phyloP scores from a whole-genome alignment of 169 alveolate species.

The Cryptosporidium parvum region DNA sequence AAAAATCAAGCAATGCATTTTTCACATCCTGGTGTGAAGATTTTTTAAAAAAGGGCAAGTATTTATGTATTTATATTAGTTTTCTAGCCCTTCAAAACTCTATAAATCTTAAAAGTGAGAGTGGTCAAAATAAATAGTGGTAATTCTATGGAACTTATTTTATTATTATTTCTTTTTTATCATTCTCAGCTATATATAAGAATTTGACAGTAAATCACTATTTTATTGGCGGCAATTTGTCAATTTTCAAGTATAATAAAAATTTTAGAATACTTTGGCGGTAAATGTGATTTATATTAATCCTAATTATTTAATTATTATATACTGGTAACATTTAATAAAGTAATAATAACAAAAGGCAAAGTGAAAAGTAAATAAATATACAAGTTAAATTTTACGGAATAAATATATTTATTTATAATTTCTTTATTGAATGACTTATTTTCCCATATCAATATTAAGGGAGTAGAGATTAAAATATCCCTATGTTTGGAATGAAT shows the following conservation, averaged over 20 bases:
- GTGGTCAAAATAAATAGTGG: background rate
- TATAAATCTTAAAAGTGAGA: background rate
- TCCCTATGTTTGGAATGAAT: background rate
- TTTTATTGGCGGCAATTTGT: background rate
- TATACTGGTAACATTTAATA: background rate
- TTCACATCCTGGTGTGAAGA: background rate
- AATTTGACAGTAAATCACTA: too few species aligned
- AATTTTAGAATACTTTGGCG: background rate
- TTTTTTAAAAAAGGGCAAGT: background rate
- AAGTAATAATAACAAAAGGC: too few species aligned
- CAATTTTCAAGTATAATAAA: background rate
- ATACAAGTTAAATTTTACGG: background rate
- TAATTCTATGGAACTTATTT: background rate
- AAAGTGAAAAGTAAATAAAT: too few species aligned
- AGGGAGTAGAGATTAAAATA: background rate
- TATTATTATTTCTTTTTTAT: too few species aligned
- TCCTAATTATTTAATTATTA: too few species aligned
- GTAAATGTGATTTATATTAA: background rate
- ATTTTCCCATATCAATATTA: background rate
- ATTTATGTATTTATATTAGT: background rate
- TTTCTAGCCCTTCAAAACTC: background rate
- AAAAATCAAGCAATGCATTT: background rate
- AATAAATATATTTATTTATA: too few species aligned
- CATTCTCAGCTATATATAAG: background rate
- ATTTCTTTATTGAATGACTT: background rate